Base-by-base conservation (phyloP, 495 filamentous ascomycete genomes). In the Bryoglossum gracile region DNA sequence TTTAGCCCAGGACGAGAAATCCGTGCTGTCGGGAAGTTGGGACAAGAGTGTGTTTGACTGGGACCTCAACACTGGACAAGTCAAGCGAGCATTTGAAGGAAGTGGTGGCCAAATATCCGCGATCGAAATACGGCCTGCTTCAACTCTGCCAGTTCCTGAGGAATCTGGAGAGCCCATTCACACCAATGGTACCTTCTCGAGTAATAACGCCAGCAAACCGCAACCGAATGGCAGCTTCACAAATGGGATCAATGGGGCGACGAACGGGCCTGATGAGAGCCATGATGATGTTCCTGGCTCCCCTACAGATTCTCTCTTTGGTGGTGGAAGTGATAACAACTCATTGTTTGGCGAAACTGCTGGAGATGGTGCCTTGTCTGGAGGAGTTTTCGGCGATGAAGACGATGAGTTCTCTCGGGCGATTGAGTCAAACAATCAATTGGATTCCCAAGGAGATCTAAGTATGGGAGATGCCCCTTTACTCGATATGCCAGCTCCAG, bases 31-130 rank as follows among this genome's bases (percentile, higher is more conserved):
- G 11, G 92, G 92, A 2, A 90, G 89, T 66, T 99, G 92, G 92
- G 92, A 99, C 62, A 95, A 94, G 66, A 80, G 75, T 14, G 80
- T 97, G 6, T 78, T 86, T 41, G 89, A 99, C 59, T 99, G 92
- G 92, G 92, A 99, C 60, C 63, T 99, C 25, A 88, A 97, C 55
- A 92, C 82, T 2, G 94, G 94, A 3, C 76, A 86, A 56, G 71
- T 84, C 13, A 77, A 79, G 41, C 80, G 88, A 22, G 71, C 72
- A 11, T 99, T 89, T 57, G 76, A 80, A 33, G 80, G 84, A 18
- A 85, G 75, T 54, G 87, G 84, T 3, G 72, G 83, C 1, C 92
- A 99, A 58, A 88, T 99, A 44, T 91, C 86, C 10, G 76, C 88
- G 9, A 78, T 99, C 42, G 89, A 95, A 62, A 76, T 85, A 30